Base-by-base conservation (phyloP, 106 monocot genomes). In the Allium cepa region DNA sequence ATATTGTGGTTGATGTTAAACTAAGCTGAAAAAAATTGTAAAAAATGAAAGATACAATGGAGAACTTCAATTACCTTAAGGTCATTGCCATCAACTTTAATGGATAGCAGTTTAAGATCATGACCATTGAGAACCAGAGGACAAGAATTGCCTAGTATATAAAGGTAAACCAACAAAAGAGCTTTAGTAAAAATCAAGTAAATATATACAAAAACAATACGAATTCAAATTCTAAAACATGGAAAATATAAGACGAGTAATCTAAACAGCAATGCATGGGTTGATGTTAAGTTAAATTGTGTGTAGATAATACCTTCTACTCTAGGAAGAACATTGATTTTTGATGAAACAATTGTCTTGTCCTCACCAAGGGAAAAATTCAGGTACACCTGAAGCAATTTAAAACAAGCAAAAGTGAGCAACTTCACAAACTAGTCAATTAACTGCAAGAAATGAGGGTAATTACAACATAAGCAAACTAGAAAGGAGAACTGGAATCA, bases 11-110 rank as follows among this genome's bases (percentile, higher is more conserved):
- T 36, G 36, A 36, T 36, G 5, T 1, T 36, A 36, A 36, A 36
- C 36, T 36, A 4, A 5, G 22, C 22, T 22, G 36, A 36, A 36
- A 5, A 5, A 36, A 36, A 36, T 4, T 36, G 36, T 3, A 36
- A 36, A 36, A 36, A 36, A 36, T 36, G 5, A 11, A 67, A 13
- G 67, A 52, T 52, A 67, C 28, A 48, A 10, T 49, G 11, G 10
- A 12, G 15, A 8, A 4, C 9, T 13, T 50, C 22, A 17, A 22
- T 51, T 79, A 92, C 92, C 89, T 90, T 87, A 49, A 97, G 73
- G 60, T 92, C 86, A 28, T 77, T 84, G 67, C 82, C 97, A 83
- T 92, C 84, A 71, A 97, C 64, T 83, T 97, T 97, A 49, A 97
- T 82, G 36, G 89, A 92, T 68, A 92, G 18, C 48, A 97, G 87